Conservation (phyloP, 139 green algal genomes). For the Coelastrella sp. region DNA sequence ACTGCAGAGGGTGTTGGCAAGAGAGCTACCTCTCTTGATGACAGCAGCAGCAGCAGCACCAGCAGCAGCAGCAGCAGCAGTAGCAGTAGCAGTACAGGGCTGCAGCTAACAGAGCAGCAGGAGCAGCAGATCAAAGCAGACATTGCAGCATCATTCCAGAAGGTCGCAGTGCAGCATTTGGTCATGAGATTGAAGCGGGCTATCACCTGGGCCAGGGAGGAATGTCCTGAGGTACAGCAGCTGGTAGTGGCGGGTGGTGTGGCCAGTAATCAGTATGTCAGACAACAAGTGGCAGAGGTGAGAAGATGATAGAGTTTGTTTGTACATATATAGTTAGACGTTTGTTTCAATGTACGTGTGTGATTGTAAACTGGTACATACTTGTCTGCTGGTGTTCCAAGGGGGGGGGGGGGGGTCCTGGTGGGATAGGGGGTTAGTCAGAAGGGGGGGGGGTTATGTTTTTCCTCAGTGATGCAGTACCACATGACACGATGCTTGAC, state of each 20-base stretch:
- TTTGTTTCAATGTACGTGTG: too few relatives aligned
- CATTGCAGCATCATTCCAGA: slow-evolving; percentile 95
- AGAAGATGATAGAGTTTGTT: neutral
- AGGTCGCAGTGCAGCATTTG: slow-evolving; percentile 89
- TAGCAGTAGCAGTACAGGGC: slow-evolving; percentile 12
- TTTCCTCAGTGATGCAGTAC: too few relatives aligned
- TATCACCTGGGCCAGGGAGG: slow-evolving; percentile 73
- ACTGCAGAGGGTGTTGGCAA: slow-evolving; percentile 24
- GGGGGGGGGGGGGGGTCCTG: too few relatives aligned
- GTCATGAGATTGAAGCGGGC: slow-evolving; percentile 71
- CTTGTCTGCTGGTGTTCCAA: too few relatives aligned
- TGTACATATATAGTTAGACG: neutral
- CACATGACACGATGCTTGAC: too few relatives aligned
- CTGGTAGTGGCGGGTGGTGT: slow-evolving; percentile 97
- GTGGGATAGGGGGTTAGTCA: too few relatives aligned
- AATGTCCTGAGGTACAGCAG: slow-evolving; percentile 51
- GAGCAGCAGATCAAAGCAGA: slow-evolving; percentile 79
- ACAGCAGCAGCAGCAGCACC: neutral
- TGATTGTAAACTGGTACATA: too few relatives aligned
- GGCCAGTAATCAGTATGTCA: slow-evolving; percentile 87
- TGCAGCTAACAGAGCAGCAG: neutral
- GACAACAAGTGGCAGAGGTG: slow-evolving; percentile 56
- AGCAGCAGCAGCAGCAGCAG: slow-evolving; percentile 36
- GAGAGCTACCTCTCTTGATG: neutral
- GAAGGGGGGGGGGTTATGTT: too few relatives aligned